phyloP scores from a whole-genome alignment of 768 basidiomycete genomes.

The Paxillus ammoniavirescens region DNA sequence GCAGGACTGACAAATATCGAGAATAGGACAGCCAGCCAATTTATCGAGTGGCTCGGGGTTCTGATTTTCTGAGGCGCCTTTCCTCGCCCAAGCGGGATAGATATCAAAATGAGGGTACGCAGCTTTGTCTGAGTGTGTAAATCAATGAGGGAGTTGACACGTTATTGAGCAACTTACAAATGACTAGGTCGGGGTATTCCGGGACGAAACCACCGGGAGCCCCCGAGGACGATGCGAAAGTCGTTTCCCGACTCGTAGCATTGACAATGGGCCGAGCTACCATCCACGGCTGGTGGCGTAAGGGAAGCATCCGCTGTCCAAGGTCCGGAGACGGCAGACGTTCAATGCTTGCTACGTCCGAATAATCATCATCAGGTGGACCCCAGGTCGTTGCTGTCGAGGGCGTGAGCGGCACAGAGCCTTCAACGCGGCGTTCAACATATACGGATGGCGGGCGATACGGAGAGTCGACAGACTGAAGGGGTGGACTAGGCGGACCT shows the following conservation, averaged over 20 bases:
- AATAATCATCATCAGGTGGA: slow-evolving; percentile 45
- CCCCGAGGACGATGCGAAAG: not conserved
- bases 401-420: slow-evolving; percentile 56
- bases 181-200: slow-evolving; percentile 26
- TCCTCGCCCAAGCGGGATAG: slow-evolving; percentile 25
- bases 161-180: slow-evolving; percentile 22
- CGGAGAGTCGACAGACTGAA: slow-evolving; percentile 38
- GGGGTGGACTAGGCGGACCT: slow-evolving; percentile 54
- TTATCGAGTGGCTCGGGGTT: not conserved
- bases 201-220: slow-evolving; percentile 6
- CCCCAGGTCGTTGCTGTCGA: slow-evolving; percentile 49
- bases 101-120: slow-evolving; percentile 33
- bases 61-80: not conserved
- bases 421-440: slow-evolving; percentile 49
- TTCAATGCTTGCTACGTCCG: slow-evolving; percentile 32
- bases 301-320: slow-evolving; percentile 42
- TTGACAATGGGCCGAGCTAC: slow-evolving; percentile 11
- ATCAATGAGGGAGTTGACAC: not conserved
- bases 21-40: slow-evolving; percentile 22
- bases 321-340: slow-evolving; percentile 58
- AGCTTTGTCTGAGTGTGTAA: slow-evolving; percentile 11
- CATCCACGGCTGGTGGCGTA: slow-evolving; percentile 4
- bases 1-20: slow-evolving; percentile 18
- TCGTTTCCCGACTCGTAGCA: not conserved
- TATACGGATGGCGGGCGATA: slow-evolving; percentile 52